These are phyloP conservation scores for Aspergillus ruber DNA, from an alignment of 2,329 filamentous ascomycete species.

Conservation along the genomic window DNA sequence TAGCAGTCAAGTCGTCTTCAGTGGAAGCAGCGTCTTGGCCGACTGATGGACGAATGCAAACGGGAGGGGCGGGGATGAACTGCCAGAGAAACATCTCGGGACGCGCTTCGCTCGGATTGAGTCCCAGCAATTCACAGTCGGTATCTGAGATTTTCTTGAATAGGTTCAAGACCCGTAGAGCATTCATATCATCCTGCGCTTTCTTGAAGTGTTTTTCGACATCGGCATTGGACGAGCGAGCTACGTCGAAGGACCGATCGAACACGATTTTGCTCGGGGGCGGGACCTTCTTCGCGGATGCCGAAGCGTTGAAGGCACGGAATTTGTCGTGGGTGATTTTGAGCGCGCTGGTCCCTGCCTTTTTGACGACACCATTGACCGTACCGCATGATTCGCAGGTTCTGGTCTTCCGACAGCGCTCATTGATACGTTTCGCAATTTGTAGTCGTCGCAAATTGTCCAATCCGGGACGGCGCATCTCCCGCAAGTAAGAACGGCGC, in stretches of 20 bases:
- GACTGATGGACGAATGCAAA: constrained; percentile 90
- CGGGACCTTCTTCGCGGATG: constrained; percentile 73
- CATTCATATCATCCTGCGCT: constrained; percentile 90
- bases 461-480: constrained; percentile 71
- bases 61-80: constrained; percentile 85
- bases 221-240: constrained; percentile 70
- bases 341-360: constrained; percentile 71
- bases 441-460: constrained; percentile 81
- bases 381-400: constrained; percentile 72
- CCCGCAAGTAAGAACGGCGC: constrained; percentile 68
- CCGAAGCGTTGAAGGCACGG: constrained; percentile 78
- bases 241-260: constrained; percentile 75
- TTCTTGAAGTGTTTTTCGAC: constrained; percentile 87
- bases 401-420: constrained; percentile 82
- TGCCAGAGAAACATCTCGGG: constrained; percentile 99
- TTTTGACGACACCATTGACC: constrained; percentile 86
- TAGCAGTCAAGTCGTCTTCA: constrained; percentile 93
- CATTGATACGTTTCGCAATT: constrained; percentile 81
- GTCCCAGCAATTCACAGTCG: constrained; percentile 85
- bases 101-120: constrained; percentile 77
- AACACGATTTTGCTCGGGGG: constrained; percentile 78
- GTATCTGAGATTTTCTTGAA: constrained; percentile 79
- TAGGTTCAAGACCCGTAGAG: constrained; percentile 78
- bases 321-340: constrained; percentile 96
- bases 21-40: constrained; percentile 88